A percentile compares a stretch with the other conserved stretches of the same genome.
Conservation (phyloP, 306 rosid species). For the Carpinus viminea region DNA sequence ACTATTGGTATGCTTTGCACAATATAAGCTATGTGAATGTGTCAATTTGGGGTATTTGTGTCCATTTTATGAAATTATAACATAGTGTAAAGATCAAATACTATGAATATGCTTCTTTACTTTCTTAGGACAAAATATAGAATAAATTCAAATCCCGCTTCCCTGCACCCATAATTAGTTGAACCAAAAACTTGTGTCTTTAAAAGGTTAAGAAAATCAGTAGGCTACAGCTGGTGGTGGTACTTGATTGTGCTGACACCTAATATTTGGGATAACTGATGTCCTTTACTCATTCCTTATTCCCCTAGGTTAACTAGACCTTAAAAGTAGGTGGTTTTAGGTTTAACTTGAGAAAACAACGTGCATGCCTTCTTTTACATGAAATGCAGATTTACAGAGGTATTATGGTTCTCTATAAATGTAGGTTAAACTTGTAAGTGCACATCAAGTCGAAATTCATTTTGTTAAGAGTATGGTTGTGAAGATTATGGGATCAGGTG, state of each 20-base stretch:
- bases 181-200: neutral
- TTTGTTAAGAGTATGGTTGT: slow-evolving; percentile 43
- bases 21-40: neutral
- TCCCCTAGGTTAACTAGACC: neutral
- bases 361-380: neutral
- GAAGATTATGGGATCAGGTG: slow-evolving; percentile 70
- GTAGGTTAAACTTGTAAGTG: slow-evolving; percentile 62
- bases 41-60: neutral
- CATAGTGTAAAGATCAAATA: neutral
- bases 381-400: neutral
- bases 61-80: neutral
- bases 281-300: neutral
- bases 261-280: neutral
- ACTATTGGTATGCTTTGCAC: neutral
- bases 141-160: neutral
- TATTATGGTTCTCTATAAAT: slow-evolving; percentile 17
- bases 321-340: neutral
- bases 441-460: slow-evolving; percentile 62
- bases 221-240: neutral
- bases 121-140: neutral
- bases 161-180: neutral
- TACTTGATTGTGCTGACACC: neutral
- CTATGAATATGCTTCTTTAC: neutral
- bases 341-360: neutral
- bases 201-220: neutral